Evolutionary conservation across 805 yeast species (phyloP).

Genomic region (Pichia pseudocactophila): DNA sequence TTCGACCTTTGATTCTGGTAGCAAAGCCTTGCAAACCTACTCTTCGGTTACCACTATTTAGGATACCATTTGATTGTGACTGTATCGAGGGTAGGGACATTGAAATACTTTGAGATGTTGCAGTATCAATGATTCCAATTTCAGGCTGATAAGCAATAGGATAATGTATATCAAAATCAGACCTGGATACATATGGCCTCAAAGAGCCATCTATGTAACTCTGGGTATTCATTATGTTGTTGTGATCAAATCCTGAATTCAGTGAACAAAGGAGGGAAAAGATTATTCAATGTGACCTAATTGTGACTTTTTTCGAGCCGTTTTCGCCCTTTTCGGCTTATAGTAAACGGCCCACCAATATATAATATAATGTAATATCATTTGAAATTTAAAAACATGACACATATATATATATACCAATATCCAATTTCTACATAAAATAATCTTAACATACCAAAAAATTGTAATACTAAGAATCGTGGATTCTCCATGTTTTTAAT

Average conservation of each 20-base stretch:
- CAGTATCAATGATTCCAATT: constrained; percentile 29
- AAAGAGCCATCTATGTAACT: constrained; percentile 20
- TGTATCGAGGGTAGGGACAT: constrained; percentile 23
- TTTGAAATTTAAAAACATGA: background rate
- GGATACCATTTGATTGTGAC: constrained; percentile 6
- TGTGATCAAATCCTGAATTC: background rate
- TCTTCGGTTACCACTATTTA: background rate
- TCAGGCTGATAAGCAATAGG: constrained; percentile 27
- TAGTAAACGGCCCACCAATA: too few species aligned
- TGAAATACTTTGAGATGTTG: constrained; percentile 28
- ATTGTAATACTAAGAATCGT: background rate
- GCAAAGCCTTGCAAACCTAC: constrained; percentile 10
- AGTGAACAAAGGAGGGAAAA: too few species aligned
- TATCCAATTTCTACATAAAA: too few species aligned
- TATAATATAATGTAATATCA: too few species aligned
- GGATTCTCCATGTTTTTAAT: constrained; percentile 46
- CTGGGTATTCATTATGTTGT: constrained; percentile 16
- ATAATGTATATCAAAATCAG: constrained; percentile 27
- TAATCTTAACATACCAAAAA: background rate
- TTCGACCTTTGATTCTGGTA: constrained; percentile 31
- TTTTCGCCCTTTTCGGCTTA: background rate
- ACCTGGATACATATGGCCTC: constrained; percentile 26
- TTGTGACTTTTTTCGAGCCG: background rate
- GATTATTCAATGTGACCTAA: too few species aligned
- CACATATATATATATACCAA: too few species aligned